Evolutionary conservation across 371 early-diverging fungal genomes (phyloP).

Genomic region (Actinomortierella wolfii): DNA sequence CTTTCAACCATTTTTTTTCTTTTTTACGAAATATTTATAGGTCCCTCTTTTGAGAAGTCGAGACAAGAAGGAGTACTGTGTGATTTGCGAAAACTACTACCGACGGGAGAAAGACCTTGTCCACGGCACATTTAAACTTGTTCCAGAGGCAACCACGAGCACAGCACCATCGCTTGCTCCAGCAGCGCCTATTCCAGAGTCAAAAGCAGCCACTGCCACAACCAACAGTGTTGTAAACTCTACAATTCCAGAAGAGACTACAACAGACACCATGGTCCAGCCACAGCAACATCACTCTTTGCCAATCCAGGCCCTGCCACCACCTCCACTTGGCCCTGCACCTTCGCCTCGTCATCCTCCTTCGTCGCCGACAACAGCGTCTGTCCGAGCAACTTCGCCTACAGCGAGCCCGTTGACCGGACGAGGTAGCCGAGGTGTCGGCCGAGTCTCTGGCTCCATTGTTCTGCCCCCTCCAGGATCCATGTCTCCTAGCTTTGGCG

Average conservation of each 20-base stretch:
- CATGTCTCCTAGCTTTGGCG: constrained; percentile 20
- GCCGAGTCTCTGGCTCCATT: constrained; percentile 29
- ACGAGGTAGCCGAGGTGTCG: constrained; percentile 23
- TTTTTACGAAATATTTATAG: constrained; percentile 28
- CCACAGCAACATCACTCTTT: constrained; percentile 6
- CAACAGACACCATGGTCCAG: not conserved
- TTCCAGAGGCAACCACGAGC: constrained; percentile 5
- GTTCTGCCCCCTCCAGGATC: constrained; percentile 28
- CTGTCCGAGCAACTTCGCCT: constrained; percentile 29
- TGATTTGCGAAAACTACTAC: constrained; percentile 62
- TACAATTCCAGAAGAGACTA: not conserved
- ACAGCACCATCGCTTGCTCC: not conserved
- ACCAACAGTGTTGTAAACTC: not conserved
- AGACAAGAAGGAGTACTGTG: constrained; percentile 66
- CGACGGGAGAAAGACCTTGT: constrained; percentile 42
- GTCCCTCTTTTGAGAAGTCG: constrained; percentile 66
- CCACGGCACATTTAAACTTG: constrained; percentile 29
- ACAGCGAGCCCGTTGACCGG: constrained; percentile 24
- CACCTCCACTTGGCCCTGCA: constrained; percentile 15
- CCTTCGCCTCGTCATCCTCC: constrained; percentile 18
- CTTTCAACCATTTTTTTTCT: not conserved
- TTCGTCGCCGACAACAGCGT: not conserved
- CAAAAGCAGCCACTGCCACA: not conserved
- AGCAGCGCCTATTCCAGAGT: not conserved
- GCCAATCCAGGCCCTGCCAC: not conserved